Percentiles rank a stretch among this genome's conserved stretches.
Evolutionary conservation across 768 basidiomycete genomes (phyloP).

Genomic region (Boletus sp.): DNA sequence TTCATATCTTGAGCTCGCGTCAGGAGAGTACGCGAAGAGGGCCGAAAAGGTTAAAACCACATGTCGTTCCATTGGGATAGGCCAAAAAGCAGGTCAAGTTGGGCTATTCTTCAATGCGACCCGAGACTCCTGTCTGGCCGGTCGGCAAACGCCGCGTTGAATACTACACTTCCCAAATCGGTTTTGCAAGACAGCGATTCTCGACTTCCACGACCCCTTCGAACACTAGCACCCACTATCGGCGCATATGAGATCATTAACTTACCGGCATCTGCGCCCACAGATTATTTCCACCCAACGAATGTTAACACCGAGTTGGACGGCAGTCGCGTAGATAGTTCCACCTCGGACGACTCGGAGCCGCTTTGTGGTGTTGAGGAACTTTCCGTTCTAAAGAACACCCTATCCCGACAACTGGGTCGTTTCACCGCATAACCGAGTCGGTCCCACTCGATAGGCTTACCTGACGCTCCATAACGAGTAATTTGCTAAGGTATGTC

Average conservation of each 20-base stretch:
- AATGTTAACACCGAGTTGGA: not conserved
- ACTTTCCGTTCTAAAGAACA: not conserved
- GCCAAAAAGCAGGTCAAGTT: not conserved
- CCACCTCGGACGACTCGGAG: not conserved
- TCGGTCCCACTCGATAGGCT: not conserved
- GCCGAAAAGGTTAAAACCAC: not conserved
- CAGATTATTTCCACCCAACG: not conserved
- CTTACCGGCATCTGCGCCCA: not conserved
- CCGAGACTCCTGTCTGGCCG: not conserved
- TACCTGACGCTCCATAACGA: conserved; percentile 14
- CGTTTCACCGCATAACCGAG: not conserved
- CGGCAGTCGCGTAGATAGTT: not conserved
- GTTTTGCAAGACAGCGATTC: conserved; percentile 1
- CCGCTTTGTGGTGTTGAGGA: not conserved
- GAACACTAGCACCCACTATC: not conserved
- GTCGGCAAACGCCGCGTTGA: conserved; percentile 9
- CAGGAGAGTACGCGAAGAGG: not conserved
- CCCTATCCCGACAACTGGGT: not conserved
- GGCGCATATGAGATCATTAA: not conserved
- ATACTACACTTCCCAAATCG: not conserved
- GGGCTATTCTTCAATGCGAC: not conserved
- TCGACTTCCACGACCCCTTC: not conserved
- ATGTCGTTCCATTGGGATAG: not conserved
- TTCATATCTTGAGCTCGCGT: not conserved
- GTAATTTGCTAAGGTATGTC: conserved; percentile 16